These are phyloP conservation scores for Barnettozyma siamensis DNA, from an alignment of 805 yeast genomes.

Conservation along the genomic window DNA sequence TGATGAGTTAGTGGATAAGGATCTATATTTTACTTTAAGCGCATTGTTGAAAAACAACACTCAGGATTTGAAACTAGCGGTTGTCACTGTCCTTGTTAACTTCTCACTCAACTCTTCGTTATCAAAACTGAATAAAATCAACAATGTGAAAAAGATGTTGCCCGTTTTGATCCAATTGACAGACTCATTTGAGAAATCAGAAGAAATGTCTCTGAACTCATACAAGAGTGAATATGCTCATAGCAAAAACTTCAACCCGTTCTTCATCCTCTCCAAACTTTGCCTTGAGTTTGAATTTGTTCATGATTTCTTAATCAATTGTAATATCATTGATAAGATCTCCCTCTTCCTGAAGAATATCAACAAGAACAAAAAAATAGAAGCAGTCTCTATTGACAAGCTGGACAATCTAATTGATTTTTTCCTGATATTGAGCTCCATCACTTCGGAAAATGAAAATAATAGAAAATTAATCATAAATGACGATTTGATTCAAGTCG, in stretches of 20 bases:
- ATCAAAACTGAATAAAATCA: conserved; percentile 5
- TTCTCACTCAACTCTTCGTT: conserved; percentile 18
- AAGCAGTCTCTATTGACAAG: conserved; percentile 24
- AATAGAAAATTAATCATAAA: conserved; percentile 30
- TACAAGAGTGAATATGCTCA: conserved; percentile 16
- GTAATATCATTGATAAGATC: conserved; percentile 29
- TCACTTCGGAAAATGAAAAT: conserved; percentile 32
- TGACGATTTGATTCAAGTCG: conserved; percentile 26
- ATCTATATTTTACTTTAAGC: conserved; percentile 17
- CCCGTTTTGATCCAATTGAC: conserved; percentile 22
- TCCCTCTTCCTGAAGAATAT: conserved; percentile 24
- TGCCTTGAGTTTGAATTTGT: conserved; percentile 30
- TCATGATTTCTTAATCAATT: conserved; percentile 30
- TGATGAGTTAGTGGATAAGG: conserved; percentile 12
- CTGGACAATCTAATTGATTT: conserved; percentile 31
- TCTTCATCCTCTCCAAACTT: conserved; percentile 29
- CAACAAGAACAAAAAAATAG: conserved; percentile 17
- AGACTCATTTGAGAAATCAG: conserved; percentile 12
- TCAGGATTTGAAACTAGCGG: conserved; percentile 19
- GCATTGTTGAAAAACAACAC: conserved; percentile 19
- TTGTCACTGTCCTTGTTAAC: conserved; percentile 16
- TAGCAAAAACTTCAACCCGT: conserved; percentile 26
- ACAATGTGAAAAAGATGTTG: conserved; percentile 16
- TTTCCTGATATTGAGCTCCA: conserved; percentile 31
- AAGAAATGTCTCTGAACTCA: conserved; percentile 7